Conservation (phyloP, 495 filamentous ascomycete genomes). For the Cercophora sp. region DNA sequence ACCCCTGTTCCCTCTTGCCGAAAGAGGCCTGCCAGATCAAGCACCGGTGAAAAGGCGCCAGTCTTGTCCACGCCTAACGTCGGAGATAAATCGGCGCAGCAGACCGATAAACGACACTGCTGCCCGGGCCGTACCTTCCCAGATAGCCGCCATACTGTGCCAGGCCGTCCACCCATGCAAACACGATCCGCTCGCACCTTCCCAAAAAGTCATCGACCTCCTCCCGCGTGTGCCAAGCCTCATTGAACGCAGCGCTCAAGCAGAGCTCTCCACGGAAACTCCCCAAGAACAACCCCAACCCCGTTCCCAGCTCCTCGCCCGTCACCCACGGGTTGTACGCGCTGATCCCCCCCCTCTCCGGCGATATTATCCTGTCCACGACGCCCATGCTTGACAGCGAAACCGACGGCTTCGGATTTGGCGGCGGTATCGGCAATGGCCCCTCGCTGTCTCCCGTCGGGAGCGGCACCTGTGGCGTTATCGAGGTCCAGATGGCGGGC, state of each 20-base stretch:
- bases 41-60: too few relatives aligned
- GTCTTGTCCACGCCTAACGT: too few relatives aligned
- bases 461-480: slow-evolving; percentile 21
- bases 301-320: slow-evolving; percentile 37
- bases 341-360: slow-evolving; percentile 22
- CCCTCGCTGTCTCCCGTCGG: slow-evolving; percentile 15
- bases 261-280: slow-evolving; percentile 32
- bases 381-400: slow-evolving; percentile 40
- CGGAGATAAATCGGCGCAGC: too few relatives aligned
- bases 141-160: too few relatives aligned
- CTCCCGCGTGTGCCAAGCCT: slow-evolving; percentile 30
- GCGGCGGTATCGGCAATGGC: slow-evolving; percentile 25
- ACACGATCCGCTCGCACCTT: slow-evolving; percentile 13
- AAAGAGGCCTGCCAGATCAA: too few relatives aligned
- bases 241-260: slow-evolving; percentile 39
- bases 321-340: slow-evolving; percentile 39
- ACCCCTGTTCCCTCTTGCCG: too few relatives aligned
- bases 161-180: slow-evolving; percentile 6
- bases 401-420: slow-evolving; percentile 28
- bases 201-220: slow-evolving; percentile 20
- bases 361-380: slow-evolving; percentile 27
- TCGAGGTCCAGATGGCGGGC: slow-evolving; percentile 22
- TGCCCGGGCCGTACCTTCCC: too few relatives aligned
- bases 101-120: too few relatives aligned
- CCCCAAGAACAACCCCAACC: slow-evolving; percentile 36